Conservation (phyloP, 2,329 filamentous ascomycete genomes). For the Fusarium continuum region DNA sequence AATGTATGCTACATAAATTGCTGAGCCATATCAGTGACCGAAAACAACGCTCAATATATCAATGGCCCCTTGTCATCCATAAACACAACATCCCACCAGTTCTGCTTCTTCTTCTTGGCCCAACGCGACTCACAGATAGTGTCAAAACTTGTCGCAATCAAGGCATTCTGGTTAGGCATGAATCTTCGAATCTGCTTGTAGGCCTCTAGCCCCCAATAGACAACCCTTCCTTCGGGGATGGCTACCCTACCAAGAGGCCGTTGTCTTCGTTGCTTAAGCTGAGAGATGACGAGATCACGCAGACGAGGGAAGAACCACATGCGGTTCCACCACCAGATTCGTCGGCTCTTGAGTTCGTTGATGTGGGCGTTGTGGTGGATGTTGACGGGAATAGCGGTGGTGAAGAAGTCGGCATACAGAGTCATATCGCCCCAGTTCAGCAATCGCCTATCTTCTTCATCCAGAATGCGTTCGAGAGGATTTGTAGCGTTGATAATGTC, state of each 20-base stretch:
- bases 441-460: background rate
- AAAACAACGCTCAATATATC: constrained; percentile 6
- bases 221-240: background rate
- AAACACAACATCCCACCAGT: constrained; percentile 24
- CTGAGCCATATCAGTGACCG: background rate
- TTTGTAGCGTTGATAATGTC: constrained; percentile 27
- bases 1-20: background rate
- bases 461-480: background rate
- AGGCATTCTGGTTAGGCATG: background rate
- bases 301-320: constrained; percentile 39
- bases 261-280: constrained; percentile 21
- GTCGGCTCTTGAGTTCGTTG: constrained; percentile 25
- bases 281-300: constrained; percentile 9
- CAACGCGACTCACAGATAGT: constrained; percentile 7
- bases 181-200: constrained; percentile 27
- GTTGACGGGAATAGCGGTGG: constrained; percentile 32
- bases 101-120: constrained; percentile 22
- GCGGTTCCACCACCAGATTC: constrained; percentile 32
- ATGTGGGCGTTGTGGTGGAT: constrained; percentile 38
- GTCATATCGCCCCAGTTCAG: constrained; percentile 38
- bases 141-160: constrained; percentile 10
- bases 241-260: constrained; percentile 7
- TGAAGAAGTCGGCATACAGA: constrained; percentile 37
- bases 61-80: constrained; percentile 12
- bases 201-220: constrained; percentile 26